These are phyloP conservation scores for Aegle marmelos DNA, from an alignment of 345 rosid species.

Conservation along the genomic window DNA sequence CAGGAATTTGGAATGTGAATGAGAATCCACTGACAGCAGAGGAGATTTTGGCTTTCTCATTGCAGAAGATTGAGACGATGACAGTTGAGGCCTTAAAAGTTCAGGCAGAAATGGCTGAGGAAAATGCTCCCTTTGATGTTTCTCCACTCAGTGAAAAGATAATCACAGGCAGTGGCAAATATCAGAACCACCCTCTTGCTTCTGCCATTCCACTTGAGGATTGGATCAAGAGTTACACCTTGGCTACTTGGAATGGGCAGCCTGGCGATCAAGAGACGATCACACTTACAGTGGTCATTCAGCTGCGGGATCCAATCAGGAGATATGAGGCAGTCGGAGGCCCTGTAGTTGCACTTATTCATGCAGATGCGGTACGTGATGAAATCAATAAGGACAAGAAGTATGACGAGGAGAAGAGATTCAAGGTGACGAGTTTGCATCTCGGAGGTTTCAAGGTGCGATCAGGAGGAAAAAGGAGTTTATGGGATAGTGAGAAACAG, in stretches of 20 bases:
- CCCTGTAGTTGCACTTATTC: conserved; percentile 56
- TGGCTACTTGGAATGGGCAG: conserved; percentile 17
- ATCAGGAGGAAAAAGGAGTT: conserved; percentile 41
- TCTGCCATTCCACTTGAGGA: conserved; percentile 66
- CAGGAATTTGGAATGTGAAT: conserved; percentile 80
- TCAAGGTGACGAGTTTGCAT: conserved; percentile 61
- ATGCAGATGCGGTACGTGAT: conserved; percentile 40
- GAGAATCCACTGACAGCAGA: conserved; percentile 58
- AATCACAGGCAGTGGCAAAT: conserved; percentile 19
- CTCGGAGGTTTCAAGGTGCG: conserved; percentile 58
- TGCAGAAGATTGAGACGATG: conserved; percentile 85
- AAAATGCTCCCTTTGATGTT: conserved; percentile 74
- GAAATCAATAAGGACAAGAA: conserved; percentile 32
- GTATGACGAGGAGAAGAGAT: conserved; percentile 48
- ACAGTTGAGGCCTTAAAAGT: conserved; percentile 76
- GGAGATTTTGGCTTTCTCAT: conserved; percentile 68
- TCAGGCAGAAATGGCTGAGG: conserved; percentile 81
- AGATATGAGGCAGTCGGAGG: conserved; percentile 91
- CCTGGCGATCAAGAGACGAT: conserved; percentile 34
- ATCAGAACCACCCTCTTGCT: conserved; percentile 43
- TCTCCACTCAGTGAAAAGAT: conserved; percentile 45
- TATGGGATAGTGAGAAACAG: conserved; percentile 65
- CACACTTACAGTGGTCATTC: conserved; percentile 51
- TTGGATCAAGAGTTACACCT: conserved; percentile 42
- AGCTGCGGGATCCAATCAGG: conserved; percentile 80